phyloP scores from a whole-genome alignment of 208 protist species.

The Leishmania amazonensis region DNA sequence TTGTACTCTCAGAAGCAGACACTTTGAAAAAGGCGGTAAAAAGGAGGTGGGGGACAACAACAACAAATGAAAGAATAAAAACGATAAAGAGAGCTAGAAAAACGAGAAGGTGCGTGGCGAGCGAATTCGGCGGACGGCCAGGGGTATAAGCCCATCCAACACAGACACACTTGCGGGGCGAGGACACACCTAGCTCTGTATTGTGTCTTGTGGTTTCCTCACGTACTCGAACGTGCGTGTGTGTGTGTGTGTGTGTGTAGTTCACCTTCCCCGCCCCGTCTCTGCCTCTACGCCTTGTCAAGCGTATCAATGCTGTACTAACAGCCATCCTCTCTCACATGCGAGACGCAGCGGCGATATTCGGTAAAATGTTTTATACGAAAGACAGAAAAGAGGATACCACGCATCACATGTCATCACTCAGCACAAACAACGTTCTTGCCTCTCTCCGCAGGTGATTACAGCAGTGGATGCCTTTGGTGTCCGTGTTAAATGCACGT shows the following conservation, averaged over 20 bases:
- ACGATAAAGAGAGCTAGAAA: constrained; percentile 25
- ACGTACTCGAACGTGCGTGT: background rate
- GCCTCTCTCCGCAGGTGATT: background rate
- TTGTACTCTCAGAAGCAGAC: background rate
- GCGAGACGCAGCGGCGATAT: background rate
- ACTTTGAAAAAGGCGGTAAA: constrained; percentile 7
- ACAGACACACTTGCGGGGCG: background rate
- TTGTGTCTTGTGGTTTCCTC: background rate
- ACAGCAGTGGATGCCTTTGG: background rate
- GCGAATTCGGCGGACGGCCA: background rate
- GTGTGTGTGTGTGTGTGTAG: background rate
- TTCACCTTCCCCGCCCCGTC: background rate
- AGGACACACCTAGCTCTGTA: too few species aligned
- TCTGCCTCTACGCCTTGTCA: background rate
- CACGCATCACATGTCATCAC: background rate
- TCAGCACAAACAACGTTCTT: background rate
- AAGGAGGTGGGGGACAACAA: background rate
- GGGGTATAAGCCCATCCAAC: background rate
- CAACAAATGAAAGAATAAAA: constrained; percentile 10
- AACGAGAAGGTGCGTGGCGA: background rate
- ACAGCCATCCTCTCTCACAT: background rate
- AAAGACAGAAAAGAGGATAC: background rate
- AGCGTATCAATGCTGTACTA: background rate
- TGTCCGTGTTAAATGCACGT: background rate
- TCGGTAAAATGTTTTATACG: background rate